Evolutionary conservation across 768 basidiomycete species (phyloP), one percentile per base, ranked within the genome.

Genomic region (Boletus bicolor): DNA sequence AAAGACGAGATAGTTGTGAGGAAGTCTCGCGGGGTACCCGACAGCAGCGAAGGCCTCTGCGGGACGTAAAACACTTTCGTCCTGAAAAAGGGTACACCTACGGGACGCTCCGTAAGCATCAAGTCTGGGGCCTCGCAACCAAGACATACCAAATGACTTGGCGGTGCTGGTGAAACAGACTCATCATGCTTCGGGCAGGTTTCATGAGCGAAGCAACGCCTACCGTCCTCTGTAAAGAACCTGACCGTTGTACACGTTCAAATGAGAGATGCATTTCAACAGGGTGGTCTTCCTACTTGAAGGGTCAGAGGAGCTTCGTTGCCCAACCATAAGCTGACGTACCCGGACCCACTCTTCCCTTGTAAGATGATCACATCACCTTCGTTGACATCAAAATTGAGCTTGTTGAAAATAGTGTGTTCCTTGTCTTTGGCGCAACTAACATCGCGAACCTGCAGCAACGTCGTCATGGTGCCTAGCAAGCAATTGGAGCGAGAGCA

Each of bases 11-110:
- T 73, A 0, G 80, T 75, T 4, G 71, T 65, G 53, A 94, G 72
- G 62, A 95, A 91, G 55, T 87, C 84, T 24, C 79, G 76, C 0
- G 93, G 93, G 3, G 88, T 87, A 5, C 87, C 88, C 1, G 91
- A 82, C 21, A 96, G 81, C n/a, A 95, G 76, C 1, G 92, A 89
- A 0, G 93, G 87, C 39, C 93, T 78, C 71, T 96, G 93, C 1
- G 93, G 93, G 26, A 95, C 85, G 68, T 96, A 96, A 55, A 86
- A 80, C 3, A 96, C 84, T 52, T 79, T 80, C 0, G 87, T 92
- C 49, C 93, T 83, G 72, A 85, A 96, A 17, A 68, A 66, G 3
- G 93, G 91, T 24, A 93, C 81, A 12, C 88, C 91, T 88, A 64
- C 35, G 8, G 30, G n/a, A 32, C 35, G 30, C n/a, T 19, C 12